These are phyloP conservation scores for Fusarium sp. DNA, from an alignment of 2,329 filamentous ascomycete species.

Conservation along the genomic window DNA sequence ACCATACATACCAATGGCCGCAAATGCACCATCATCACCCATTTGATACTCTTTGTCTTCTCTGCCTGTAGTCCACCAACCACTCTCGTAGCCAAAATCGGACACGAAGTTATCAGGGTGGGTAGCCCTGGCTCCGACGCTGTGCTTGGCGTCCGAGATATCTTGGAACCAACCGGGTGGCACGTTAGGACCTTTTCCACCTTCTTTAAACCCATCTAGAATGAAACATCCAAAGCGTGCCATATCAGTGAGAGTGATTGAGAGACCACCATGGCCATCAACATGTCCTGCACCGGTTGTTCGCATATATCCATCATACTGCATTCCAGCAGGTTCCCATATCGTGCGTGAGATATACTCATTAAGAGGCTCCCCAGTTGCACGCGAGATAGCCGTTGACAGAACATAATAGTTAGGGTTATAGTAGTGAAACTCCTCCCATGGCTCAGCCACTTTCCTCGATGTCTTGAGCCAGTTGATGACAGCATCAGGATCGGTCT, in stretches of 20 bases:
- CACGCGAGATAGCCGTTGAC: slow-evolving; percentile 30
- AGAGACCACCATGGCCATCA: slow-evolving; percentile 33
- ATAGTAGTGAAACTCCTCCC: slow-evolving; percentile 43
- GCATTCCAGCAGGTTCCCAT: slow-evolving; percentile 40
- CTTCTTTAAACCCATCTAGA: slow-evolving; percentile 15
- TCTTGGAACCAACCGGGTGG: slow-evolving; percentile 28
- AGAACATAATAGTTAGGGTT: slow-evolving; percentile 39
- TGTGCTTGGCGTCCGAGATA: slow-evolving; percentile 27
- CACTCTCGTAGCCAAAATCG: slow-evolving; percentile 34
- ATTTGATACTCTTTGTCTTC: slow-evolving; percentile 13
- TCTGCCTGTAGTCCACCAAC: slow-evolving; percentile 36
- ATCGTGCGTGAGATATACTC: slow-evolving; percentile 32
- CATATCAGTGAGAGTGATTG: slow-evolving; percentile 28
- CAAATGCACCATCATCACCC: slow-evolving; percentile 27
- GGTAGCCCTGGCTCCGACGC: slow-evolving; percentile 22
- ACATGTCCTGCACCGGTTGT: slow-evolving; percentile 36
- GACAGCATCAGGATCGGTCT: slow-evolving; percentile 19
- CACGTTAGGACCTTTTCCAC: slow-evolving; percentile 11
- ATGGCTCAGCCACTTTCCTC: slow-evolving; percentile 34
- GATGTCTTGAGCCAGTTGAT: slow-evolving; percentile 33
- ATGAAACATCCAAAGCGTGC: slow-evolving; percentile 35
- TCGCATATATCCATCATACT: slow-evolving; percentile 36
- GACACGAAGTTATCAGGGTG: slow-evolving; percentile 29
- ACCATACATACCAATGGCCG: slow-evolving; percentile 35
- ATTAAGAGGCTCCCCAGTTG: slow-evolving; percentile 19